Evolutionary conservation across 805 yeast genomes (phyloP), one percentile per base, ranked within the genome.

Genomic region (Blastobotrys parvus): DNA sequence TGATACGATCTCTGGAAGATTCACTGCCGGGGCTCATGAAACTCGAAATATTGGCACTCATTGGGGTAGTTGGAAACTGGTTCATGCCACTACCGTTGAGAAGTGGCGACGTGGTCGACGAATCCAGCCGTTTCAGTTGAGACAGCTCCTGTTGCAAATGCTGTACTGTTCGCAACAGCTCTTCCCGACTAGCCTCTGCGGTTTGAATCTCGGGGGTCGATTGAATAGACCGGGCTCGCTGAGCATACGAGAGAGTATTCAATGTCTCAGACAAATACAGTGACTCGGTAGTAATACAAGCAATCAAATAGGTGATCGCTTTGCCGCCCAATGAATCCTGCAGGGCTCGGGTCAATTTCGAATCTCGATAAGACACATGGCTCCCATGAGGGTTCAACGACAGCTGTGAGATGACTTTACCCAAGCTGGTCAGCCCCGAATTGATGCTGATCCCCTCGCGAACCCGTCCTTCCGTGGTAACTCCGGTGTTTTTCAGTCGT

Each of bases 321-420:
- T 85, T 84, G 0, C 94, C 95, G 3, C 94, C 94, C 15, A 86
- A 64, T 0, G 94, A 82, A 54, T 85, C 86, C 57, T 86, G 86
- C 43, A 87, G 67, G 35, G 86, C 64, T 49, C 95, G 63, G 0
- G 95, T 87, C 42, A 87, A 63, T 0, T 69, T 66, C 0, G 86
- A 78, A 48, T 81, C 88, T 51, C 88, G 65, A 53, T 76, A 78
- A 0, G 84, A 82, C 1, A 77, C 43, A 21, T 52, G 56, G 2
- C 43, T 25, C 1, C 31, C 40, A 8, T 29, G 6, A 15, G 45
- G 30, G 25, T 29, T 15, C 56, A 46, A 34, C 15, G 75, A 72
- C 3, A 69, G 52, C 36, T 64, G 56, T 2, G 65, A 57, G 4
- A 69, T 65, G 21, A 82, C 80, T 49, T 86, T 65, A 1, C 87